Conservation (phyloP, 192 early-diverging fungal genomes). For the Dissophora globulifera region DNA sequence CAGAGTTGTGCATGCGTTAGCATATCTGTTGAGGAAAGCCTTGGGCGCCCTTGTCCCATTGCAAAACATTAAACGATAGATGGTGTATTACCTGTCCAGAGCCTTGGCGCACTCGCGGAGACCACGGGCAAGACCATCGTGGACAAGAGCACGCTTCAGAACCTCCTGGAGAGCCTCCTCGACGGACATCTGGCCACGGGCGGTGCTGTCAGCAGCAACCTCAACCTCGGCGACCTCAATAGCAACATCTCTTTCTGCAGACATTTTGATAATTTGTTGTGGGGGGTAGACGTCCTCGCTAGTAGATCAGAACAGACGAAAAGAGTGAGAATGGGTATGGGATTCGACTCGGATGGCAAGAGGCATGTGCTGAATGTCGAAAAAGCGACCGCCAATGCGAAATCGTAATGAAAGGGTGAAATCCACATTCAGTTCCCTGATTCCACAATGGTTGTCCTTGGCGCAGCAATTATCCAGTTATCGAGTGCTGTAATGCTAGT, state of each 20-base stretch:
- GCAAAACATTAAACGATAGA: not conserved
- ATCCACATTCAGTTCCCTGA: too few species aligned
- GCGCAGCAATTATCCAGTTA: too few species aligned
- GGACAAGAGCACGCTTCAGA: conserved; percentile 92
- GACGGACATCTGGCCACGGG: conserved; percentile 71
- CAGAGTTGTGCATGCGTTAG: too few species aligned
- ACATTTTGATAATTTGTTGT: conserved; percentile 59
- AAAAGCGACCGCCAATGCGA: too few species aligned
- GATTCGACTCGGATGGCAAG: not conserved
- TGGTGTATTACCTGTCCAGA: conserved; percentile 84
- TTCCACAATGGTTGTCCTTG: too few species aligned
- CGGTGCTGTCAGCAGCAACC: conserved; percentile 78
- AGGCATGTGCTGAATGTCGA: too few species aligned
- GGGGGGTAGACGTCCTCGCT: conserved; percentile 5
- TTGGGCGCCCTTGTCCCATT: too few species aligned
- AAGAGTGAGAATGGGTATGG: not conserved
- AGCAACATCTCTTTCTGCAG: conserved; percentile 40
- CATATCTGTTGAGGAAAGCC: too few species aligned
- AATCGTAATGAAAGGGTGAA: too few species aligned
- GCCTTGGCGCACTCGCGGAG: conserved; percentile 97
- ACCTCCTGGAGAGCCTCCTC: conserved; percentile 99
- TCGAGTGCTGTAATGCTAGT: too few species aligned
- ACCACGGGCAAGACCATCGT: conserved; percentile 98
- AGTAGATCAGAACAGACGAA: not conserved
- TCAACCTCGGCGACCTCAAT: conserved; percentile 62